Evolutionary conservation across 768 basidiomycete genomes (phyloP).

Genomic region (Hebeloma cylindrosporum): DNA sequence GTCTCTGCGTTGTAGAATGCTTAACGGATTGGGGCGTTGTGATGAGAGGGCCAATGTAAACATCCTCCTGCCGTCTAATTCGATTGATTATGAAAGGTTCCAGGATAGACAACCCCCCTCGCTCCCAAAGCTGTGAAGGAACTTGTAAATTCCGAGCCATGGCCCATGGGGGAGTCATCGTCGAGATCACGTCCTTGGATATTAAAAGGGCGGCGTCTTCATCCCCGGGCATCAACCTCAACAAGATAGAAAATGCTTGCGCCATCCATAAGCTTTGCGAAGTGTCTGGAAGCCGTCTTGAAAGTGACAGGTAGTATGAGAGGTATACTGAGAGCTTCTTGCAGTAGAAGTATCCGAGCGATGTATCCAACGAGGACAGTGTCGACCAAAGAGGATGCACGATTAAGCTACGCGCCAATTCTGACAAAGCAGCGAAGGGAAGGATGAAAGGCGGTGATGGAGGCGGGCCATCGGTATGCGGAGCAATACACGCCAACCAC

Average conservation of each 20-base stretch:
- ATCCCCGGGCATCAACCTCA: slow-evolving; percentile 67
- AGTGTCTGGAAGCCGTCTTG: slow-evolving; percentile 54
- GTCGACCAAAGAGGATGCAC: slow-evolving; percentile 52
- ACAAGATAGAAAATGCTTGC: slow-evolving; percentile 58
- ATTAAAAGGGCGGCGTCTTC: slow-evolving; percentile 56
- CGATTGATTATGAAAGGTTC: slow-evolving; percentile 59
- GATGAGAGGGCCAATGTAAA: slow-evolving; percentile 51
- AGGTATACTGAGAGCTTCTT: slow-evolving; percentile 60
- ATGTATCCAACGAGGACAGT: slow-evolving; percentile 21
- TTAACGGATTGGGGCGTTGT: slow-evolving; percentile 56
- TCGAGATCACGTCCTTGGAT: slow-evolving; percentile 36
- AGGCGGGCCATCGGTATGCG: slow-evolving; percentile 36
- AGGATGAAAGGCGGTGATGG: slow-evolving; percentile 58
- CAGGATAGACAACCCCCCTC: slow-evolving; percentile 49
- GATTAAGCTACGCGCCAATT: slow-evolving; percentile 48
- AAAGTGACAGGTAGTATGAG: slow-evolving; percentile 55
- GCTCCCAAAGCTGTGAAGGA: slow-evolving; percentile 47
- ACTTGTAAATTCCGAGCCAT: slow-evolving; percentile 34
- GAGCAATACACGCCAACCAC: slow-evolving; percentile 63
- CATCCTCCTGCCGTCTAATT: slow-evolving; percentile 40
- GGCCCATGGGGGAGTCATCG: slow-evolving; percentile 45
- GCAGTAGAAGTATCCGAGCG: slow-evolving; percentile 34
- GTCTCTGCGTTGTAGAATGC: slow-evolving; percentile 53
- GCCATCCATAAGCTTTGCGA: slow-evolving; percentile 63
- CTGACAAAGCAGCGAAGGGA: slow-evolving; percentile 57